Evolutionary conservation across 2,329 filamentous ascomycete species (phyloP), one percentile per base, ranked within the genome.

Genomic region (Byssothecium circinans): DNA sequence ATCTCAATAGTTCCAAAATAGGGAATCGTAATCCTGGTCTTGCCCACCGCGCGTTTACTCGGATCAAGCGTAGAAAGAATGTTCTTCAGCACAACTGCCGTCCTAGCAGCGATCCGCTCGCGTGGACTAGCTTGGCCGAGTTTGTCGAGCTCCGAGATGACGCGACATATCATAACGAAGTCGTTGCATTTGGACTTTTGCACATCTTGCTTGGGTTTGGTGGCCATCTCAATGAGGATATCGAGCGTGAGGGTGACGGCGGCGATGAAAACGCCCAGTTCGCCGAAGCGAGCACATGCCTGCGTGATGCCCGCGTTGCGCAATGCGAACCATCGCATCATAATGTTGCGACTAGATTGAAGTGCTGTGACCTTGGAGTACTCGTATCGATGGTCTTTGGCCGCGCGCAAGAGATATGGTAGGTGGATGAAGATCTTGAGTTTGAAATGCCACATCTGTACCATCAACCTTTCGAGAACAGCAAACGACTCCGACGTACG

Each of bases 241-340:
- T 70, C 65, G 8, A 70, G 54, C 1, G 59, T 62, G 1, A 70
- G 60, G 12, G 67, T 70, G 4, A 69, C 60, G 5, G 65, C 64
- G 0, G 67, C 66, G 14, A 70, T 68, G 45, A 69, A 70, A 6
- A 68, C 64, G 10, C 56, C 59, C 10, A 69, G 52, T 42, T 70
- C 67, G 8, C 58, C 61, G n/a, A 64, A 52, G 3, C 66, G 63
- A 29, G 60, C 67, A 45, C 64, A 69, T 1, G 65, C 64, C 47
- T 69, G 66, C 8, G 66, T 69, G 41, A 68, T 67, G 43, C 48
- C 50, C 4, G 65, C 61, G 36, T 69, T 69, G 20, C 65, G 60
- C 4, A 70, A 58, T 2, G 66, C 67, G 41, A 70, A 69, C 65
- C 65, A 70, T 40, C 67, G 47, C 65, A 69, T 66, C 23, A 69